Evolutionary conservation across 169 alveolate genomes (phyloP).

Genomic region (Theileria annulata): DNA sequence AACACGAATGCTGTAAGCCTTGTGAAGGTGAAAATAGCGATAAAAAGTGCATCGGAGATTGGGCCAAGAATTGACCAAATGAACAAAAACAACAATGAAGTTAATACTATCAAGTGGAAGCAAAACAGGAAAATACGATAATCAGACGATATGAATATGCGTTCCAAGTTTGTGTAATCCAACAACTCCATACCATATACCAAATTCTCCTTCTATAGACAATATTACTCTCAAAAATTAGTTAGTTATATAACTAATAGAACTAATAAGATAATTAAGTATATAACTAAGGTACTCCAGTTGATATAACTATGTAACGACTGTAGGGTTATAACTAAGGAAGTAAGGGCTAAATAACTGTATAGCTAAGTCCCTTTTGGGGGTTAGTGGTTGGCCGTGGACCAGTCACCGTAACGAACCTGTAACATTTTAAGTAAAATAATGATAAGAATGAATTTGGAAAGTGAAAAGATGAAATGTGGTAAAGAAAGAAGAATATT

Average conservation of each 20-base stretch:
- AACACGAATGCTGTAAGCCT: constrained; percentile 36
- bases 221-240: background rate
- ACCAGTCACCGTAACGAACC: background rate
- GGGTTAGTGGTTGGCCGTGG: too few relatives aligned
- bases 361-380: too few relatives aligned
- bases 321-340: too few relatives aligned
- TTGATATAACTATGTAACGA: too few relatives aligned
- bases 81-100: constrained; percentile 37
- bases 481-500: constrained; percentile 56
- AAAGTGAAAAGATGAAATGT: constrained; percentile 40
- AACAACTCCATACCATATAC: background rate
- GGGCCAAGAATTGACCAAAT: constrained; percentile 61
- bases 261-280: background rate
- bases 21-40: constrained; percentile 20
- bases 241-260: background rate
- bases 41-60: constrained; percentile 28
- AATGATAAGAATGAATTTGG: constrained; percentile 24
- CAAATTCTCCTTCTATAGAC: background rate
- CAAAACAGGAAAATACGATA: background rate
- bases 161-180: background rate
- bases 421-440: background rate
- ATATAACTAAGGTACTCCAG: too few relatives aligned
- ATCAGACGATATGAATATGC: background rate
- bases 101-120: constrained; percentile 12
- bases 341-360: too few relatives aligned